phyloP scores from a whole-genome alignment of 306 rosid genomes.

The Oxytropis ochrocephala region DNA sequence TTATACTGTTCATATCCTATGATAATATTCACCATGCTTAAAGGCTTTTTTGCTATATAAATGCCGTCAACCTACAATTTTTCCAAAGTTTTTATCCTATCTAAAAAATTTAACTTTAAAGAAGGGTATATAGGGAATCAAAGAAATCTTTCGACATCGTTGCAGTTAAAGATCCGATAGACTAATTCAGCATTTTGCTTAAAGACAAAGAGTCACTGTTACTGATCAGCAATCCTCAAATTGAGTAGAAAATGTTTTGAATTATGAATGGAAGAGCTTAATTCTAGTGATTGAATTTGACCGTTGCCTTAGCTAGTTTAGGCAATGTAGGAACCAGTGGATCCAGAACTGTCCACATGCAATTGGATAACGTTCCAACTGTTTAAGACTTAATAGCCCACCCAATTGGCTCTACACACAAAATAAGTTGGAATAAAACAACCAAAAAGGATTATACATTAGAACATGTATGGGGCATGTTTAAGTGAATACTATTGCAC shows the following conservation, averaged over 20 bases:
- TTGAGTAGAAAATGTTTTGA: neutral
- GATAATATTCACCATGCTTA: neutral
- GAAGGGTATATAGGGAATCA: neutral
- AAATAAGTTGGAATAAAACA: too few species aligned
- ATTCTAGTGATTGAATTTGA: neutral
- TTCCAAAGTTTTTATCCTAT: neutral
- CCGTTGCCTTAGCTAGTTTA: neutral
- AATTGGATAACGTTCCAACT: slow-evolving; percentile 17
- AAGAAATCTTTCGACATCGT: neutral
- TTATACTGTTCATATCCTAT: neutral
- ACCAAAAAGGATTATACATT: too few species aligned
- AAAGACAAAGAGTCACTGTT: slow-evolving; percentile 10
- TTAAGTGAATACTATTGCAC: too few species aligned
- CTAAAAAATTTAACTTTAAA: slow-evolving; percentile 5
- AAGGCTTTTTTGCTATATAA: neutral
- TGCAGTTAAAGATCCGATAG: slow-evolving; percentile 31
- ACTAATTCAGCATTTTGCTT: slow-evolving; percentile 10
- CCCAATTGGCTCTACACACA: too few species aligned
- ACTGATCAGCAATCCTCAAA: neutral
- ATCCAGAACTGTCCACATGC: neutral
- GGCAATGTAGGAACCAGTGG: neutral
- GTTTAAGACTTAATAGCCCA: neutral
- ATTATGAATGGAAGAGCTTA: neutral
- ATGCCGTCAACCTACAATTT: neutral
- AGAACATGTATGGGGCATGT: too few species aligned